phyloP scores from a whole-genome alignment of 805 yeast species.

The Kluyveromyces nonfermentans region DNA sequence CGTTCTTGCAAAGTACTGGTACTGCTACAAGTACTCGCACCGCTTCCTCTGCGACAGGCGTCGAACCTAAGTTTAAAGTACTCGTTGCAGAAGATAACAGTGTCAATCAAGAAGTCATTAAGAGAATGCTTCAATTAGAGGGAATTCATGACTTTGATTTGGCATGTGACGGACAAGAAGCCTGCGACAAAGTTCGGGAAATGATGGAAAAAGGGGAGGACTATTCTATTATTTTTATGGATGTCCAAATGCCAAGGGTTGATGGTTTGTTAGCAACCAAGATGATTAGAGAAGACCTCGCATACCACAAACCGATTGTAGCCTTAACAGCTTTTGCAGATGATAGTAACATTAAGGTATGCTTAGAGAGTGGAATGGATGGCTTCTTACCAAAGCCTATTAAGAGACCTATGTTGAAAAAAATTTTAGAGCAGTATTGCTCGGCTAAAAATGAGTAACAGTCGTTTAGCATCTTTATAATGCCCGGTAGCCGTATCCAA shows the following conservation, averaged over 20 bases:
- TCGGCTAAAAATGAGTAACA: slow-evolving; percentile 2
- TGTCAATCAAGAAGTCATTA: slow-evolving; percentile 91
- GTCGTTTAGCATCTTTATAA: too few relatives aligned
- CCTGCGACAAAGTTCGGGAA: slow-evolving; percentile 55
- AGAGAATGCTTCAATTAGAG: slow-evolving; percentile 78
- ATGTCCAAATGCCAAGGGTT: slow-evolving; percentile 91
- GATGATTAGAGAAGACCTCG: slow-evolving; percentile 53
- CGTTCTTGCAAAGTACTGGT: slow-evolving; percentile 32
- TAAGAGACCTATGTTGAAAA: slow-evolving; percentile 55
- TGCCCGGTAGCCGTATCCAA: background rate
- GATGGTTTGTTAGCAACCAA: slow-evolving; percentile 85
- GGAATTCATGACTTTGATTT: slow-evolving; percentile 62
- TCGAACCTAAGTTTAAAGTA: slow-evolving; percentile 30
- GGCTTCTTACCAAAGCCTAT: slow-evolving; percentile 88
- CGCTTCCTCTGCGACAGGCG: slow-evolving; percentile 18
- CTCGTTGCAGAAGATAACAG: slow-evolving; percentile 90
- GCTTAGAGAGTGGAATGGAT: slow-evolving; percentile 85
- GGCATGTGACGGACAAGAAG: slow-evolving; percentile 89
- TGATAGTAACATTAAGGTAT: slow-evolving; percentile 76
- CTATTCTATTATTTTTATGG: slow-evolving; percentile 85
- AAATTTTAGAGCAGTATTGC: slow-evolving; percentile 35
- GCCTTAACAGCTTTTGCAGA: slow-evolving; percentile 96
- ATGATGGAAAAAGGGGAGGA: slow-evolving; percentile 32
- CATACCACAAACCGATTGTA: slow-evolving; percentile 66
- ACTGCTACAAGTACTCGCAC: slow-evolving; percentile 28